Base-by-base conservation (phyloP, 371 early-diverging fungal species). In the Nematocida ausubeli region DNA sequence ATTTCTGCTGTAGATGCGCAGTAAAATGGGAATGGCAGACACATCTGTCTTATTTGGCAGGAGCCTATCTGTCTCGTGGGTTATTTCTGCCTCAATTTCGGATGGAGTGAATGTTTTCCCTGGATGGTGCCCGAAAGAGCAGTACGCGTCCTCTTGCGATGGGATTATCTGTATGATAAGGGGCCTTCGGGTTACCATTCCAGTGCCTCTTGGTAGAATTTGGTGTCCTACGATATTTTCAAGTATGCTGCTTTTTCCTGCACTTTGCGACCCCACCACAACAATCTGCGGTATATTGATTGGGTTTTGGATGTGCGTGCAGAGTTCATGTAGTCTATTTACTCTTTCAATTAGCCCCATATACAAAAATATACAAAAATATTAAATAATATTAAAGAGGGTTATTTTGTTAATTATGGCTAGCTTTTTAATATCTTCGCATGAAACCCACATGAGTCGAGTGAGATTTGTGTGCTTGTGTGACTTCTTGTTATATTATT, bases 211-310 rank as follows among this genome's bases (percentile, higher is more conserved):
- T 85, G 99, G 99, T 69, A 98, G 84, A 71, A 98, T 93, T 83
- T 94, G 94, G 69, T 92, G 92, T 22, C 96, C 95, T 4, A 98
- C 93, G 82, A 98, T 93, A n/a, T 95, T 92, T 84, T 97, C 99
- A 28, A 98, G 85, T 2, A 98, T 95, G 0, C 95, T 95, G 80
- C 93, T 93, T 85, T 98, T 98, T 52, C 98, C 98, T 14, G 92
- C 91, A 84, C 93, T 93, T 84, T 97, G 97, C 12, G 93, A 91
- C 0, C 97, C 97, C 80, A 98, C 89, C 3, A 95, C 97, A 35
- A 96, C 95, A 70, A 98, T 95, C 83, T 92, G 91, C 0, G 98
- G 98, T 58, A 98, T 87, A 87, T 96, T 96, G 4, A 97, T 92
- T 16, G 60, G 79, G 40, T 80, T 80, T 3, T 57, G 60, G 49